phyloP scores from a whole-genome alignment of 176 grass and related monocot genomes.

The Oryza meridionalis region DNA sequence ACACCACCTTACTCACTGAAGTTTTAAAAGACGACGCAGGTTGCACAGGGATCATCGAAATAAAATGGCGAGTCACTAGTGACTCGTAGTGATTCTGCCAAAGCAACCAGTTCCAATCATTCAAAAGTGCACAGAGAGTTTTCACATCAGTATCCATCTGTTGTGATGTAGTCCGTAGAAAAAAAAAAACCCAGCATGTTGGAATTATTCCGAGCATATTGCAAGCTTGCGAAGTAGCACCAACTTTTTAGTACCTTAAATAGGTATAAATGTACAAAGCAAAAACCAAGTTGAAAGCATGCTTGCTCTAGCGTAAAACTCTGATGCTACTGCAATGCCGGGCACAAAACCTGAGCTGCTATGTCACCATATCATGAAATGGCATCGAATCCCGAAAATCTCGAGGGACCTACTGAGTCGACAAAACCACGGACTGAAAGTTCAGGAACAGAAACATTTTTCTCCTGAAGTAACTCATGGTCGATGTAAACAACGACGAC shows the following conservation, averaged over 20 bases:
- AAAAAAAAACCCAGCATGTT: neutral
- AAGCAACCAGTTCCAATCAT: too few species aligned
- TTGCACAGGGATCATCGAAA: too few species aligned
- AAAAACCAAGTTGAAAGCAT: neutral
- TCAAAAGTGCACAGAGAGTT: too few species aligned
- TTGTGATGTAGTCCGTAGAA: neutral
- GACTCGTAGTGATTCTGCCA: too few species aligned
- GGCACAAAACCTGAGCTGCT: conserved; percentile 39
- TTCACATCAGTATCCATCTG: neutral
- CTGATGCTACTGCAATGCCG: conserved; percentile 29
- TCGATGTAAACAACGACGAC: too few species aligned
- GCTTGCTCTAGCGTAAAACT: conserved; percentile 23
- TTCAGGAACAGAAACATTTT: too few species aligned
- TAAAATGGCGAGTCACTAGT: too few species aligned
- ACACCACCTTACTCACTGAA: too few species aligned
- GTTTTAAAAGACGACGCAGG: too few species aligned
- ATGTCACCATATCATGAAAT: neutral
- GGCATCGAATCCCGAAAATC: conserved; percentile 40
- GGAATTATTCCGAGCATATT: conserved; percentile 15
- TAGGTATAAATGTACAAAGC: neutral
- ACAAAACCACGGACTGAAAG: too few species aligned
- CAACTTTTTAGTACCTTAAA: neutral
- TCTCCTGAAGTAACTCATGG: too few species aligned
- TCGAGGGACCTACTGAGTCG: conserved; percentile 38
- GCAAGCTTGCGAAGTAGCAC: neutral